These are phyloP conservation scores for Barnettozyma hawaiiensis DNA, from an alignment of 1,139 yeast genomes.

Conservation along the genomic window DNA sequence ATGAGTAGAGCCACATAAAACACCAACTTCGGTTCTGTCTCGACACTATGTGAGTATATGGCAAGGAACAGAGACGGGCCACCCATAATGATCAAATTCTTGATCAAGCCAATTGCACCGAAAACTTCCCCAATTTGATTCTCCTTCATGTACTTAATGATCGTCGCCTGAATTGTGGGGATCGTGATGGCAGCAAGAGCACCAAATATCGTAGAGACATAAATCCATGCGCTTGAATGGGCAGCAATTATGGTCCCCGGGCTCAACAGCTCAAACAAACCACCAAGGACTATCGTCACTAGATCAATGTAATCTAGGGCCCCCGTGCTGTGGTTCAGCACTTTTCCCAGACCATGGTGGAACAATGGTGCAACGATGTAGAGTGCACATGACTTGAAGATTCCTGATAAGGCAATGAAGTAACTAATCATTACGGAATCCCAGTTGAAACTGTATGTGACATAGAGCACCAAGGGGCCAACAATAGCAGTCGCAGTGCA, in stretches of 20 bases:
- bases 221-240: conserved; percentile 24
- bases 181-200: conserved; percentile 43
- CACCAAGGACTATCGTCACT: conserved; percentile 36
- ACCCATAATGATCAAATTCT: conserved; percentile 32
- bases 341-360: conserved; percentile 34
- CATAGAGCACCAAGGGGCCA: conserved; percentile 49
- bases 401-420: conserved; percentile 49
- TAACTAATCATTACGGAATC: conserved; percentile 53
- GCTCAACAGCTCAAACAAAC: conserved; percentile 39
- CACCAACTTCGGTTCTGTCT: conserved; percentile 24
- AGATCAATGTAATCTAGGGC: conserved; percentile 54
- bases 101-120: conserved; percentile 41
- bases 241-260: conserved; percentile 36
- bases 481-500: conserved; percentile 32
- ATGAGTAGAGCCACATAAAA: conserved; percentile 20
- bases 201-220: conserved; percentile 33
- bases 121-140: conserved; percentile 43
- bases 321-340: conserved; percentile 22
- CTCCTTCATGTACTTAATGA: conserved; percentile 46
- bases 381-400: conserved; percentile 39
- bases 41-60: conserved; percentile 33
- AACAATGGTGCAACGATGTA: conserved; percentile 39
- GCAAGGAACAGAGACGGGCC: conserved; percentile 33
- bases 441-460: conserved; percentile 58
- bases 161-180: conserved; percentile 45